A percentile compares a stretch with the other conserved stretches of the same genome.
phyloP scores from a whole-genome alignment of 2,329 filamentous ascomycete species.

The Phaeosphaeriaceae sp. region DNA sequence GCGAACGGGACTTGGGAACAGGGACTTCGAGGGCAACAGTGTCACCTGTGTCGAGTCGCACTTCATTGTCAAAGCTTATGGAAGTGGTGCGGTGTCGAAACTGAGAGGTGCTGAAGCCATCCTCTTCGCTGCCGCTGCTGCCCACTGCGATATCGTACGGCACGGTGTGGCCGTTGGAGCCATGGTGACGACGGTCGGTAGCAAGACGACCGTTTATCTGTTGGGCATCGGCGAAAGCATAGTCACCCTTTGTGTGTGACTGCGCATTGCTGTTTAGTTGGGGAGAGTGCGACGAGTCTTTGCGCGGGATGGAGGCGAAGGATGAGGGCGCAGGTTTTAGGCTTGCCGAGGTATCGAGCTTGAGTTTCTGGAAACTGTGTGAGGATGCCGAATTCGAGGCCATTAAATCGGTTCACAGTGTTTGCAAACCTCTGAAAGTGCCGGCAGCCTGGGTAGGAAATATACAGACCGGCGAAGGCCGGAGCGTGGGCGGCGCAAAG shows the following conservation, averaged over 20 bases:
- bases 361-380: constrained; percentile 52
- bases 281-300: constrained; percentile 33
- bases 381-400: constrained; percentile 47
- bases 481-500: constrained; percentile 25
- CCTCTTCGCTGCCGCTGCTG: constrained; percentile 33
- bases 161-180: constrained; percentile 19
- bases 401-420: constrained; percentile 47
- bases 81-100: constrained; percentile 46
- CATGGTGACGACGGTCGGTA: constrained; percentile 24
- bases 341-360: constrained; percentile 46
- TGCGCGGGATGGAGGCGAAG: constrained; percentile 45
- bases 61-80: constrained; percentile 51
- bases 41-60: constrained; percentile 50
- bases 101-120: constrained; percentile 30
- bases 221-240: constrained; percentile 25
- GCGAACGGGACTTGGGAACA: constrained; percentile 38
- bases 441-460: constrained; percentile 32
- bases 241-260: constrained; percentile 28
- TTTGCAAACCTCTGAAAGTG: constrained; percentile 38
- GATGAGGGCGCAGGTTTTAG: constrained; percentile 45
- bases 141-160: constrained; percentile 32
- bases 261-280: constrained; percentile 26
- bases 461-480: constrained; percentile 37
- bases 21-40: constrained; percentile 47
- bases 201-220: constrained; percentile 20